A percentile compares a stretch with the other conserved stretches of the same genome.
Conservation (phyloP, 164 flowering plant species). For the Annona cherimola region DNA sequence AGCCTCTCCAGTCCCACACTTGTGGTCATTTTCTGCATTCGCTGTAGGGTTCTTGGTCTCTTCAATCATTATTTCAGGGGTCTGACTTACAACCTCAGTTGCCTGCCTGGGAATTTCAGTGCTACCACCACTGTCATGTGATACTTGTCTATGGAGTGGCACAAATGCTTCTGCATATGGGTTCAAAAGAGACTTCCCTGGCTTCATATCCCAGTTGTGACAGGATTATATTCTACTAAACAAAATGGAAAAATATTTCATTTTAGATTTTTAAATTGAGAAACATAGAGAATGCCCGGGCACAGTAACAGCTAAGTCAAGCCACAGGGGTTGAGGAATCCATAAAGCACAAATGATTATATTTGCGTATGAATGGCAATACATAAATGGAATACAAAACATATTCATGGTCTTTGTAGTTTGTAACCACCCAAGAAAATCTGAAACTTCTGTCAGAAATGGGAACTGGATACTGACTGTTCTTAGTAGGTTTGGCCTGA, state of each 20-base stretch:
- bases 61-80: background rate
- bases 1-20: background rate
- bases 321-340: background rate
- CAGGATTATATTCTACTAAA: background rate
- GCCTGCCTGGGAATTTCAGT: background rate
- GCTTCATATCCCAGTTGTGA: slow-evolving; percentile 15
- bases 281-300: background rate
- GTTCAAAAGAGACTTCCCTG: slow-evolving; percentile 22
- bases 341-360: background rate
- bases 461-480: background rate
- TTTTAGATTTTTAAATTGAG: background rate
- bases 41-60: background rate
- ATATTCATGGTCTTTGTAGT: background rate
- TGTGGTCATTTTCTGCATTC: background rate
- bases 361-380: background rate
- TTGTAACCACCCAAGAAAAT: background rate
- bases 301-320: background rate
- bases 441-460: background rate
- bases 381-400: background rate
- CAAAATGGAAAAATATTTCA: background rate
- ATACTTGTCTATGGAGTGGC: slow-evolving; percentile 29
- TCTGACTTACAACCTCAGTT: background rate
- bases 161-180: slow-evolving; percentile 39
- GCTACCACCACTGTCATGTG: background rate
- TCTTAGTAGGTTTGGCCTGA: background rate